Conservation (phyloP, 2,329 filamentous ascomycete species). For the Claviceps purpurea region DNA sequence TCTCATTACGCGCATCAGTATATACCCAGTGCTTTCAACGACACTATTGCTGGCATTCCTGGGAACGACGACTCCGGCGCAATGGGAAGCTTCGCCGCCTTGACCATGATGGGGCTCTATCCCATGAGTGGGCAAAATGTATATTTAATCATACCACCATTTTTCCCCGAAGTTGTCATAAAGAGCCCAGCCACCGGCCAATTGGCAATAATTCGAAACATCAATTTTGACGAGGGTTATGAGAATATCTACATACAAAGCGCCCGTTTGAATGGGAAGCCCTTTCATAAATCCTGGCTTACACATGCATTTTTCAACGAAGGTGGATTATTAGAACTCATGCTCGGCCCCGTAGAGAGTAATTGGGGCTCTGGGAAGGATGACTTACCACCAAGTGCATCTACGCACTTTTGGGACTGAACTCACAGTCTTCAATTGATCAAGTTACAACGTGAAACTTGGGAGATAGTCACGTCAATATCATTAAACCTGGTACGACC, state of each 20-base stretch:
- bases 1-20: conserved; percentile 46
- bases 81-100: conserved; percentile 38
- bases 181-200: conserved; percentile 14
- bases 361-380: conserved; percentile 7
- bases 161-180: conserved; percentile 33
- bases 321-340: conserved; percentile 43
- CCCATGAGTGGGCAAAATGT: conserved; percentile 40
- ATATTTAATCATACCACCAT: conserved; percentile 38
- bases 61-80: conserved; percentile 41
- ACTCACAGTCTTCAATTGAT: no score
- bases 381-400: conserved; percentile 12
- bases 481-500: no score
- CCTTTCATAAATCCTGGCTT: conserved; percentile 46
- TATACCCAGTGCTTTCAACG: conserved; percentile 57
- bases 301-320: conserved; percentile 44
- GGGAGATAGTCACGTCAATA: no score
- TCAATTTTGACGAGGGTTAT: conserved; percentile 28
- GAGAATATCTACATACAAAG: conserved; percentile 45
- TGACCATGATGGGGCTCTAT: conserved; percentile 40
- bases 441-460: no score
- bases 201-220: conserved; percentile 17
- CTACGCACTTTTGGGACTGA: conserved; percentile 12
- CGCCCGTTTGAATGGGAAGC: conserved; percentile 39
- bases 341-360: conserved; percentile 38
- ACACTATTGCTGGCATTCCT: conserved; percentile 42